phyloP scores from a whole-genome alignment of 345 rosid species.

The Arabidopsis suecica region DNA sequence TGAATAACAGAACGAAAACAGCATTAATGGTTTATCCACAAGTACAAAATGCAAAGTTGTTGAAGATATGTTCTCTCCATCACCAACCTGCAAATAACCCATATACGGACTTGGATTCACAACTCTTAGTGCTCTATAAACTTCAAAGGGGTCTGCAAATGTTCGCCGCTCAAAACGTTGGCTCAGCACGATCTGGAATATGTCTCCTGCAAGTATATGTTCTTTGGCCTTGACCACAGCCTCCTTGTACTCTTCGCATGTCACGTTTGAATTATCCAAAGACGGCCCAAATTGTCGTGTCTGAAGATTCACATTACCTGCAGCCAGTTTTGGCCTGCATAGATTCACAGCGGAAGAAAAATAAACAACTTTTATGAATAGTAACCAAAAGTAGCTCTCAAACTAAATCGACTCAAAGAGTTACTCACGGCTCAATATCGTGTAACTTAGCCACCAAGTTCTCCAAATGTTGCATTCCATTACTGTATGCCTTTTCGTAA shows the following conservation, averaged over 20 bases:
- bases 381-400: conserved; percentile 3
- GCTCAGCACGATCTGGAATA: conserved; percentile 83
- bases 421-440: conserved; percentile 55
- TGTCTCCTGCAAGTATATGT: conserved; percentile 87
- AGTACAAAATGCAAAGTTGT: not conserved
- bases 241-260: conserved; percentile 66
- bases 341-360: conserved; percentile 16
- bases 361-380: not conserved
- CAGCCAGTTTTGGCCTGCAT: conserved; percentile 74
- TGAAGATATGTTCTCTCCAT: not conserved
- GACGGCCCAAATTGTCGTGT: conserved; percentile 70
- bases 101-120: conserved; percentile 97
- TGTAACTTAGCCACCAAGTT: conserved; percentile 58
- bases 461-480: conserved; percentile 59
- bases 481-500: conserved; percentile 58
- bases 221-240: conserved; percentile 79
- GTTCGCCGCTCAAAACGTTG: conserved; percentile 91
- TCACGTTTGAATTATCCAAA: conserved; percentile 67
- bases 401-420: conserved; percentile 10
- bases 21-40: not conserved
- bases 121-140: conserved; percentile 83
- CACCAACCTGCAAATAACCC: conserved; percentile 79
- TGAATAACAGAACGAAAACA: conserved; percentile 38
- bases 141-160: conserved; percentile 88
- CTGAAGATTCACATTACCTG: conserved; percentile 62